Evolutionary conservation across 2,329 filamentous ascomycete species (phyloP).

Genomic region (Arthrobotrys conoides): DNA sequence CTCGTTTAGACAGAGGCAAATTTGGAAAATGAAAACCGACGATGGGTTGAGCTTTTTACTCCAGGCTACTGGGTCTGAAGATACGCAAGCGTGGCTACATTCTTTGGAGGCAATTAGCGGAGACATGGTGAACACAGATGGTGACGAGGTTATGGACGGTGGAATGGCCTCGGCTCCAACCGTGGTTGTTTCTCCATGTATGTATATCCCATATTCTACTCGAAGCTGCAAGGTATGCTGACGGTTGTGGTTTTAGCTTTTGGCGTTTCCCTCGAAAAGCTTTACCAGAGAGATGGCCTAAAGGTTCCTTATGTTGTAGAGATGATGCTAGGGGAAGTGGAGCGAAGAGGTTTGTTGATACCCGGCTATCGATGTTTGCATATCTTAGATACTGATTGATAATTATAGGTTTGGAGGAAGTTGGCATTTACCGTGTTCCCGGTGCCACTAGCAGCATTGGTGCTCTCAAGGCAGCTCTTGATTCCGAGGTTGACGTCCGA

Average conservation of each 20-base stretch:
- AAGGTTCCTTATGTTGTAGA: conserved; percentile 64
- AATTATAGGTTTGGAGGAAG: conserved; percentile 62
- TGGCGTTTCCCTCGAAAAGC: conserved; percentile 63
- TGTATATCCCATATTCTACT: conserved; percentile 12
- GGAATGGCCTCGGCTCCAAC: conserved; percentile 50
- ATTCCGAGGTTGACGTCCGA: conserved; percentile 64
- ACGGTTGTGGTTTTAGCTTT: conserved; percentile 58
- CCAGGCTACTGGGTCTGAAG: conserved; percentile 63
- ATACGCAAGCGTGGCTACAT: conserved; percentile 64
- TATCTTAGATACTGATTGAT: conserved; percentile 23
- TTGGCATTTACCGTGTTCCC: conserved; percentile 64
- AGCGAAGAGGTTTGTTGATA: conserved; percentile 62
- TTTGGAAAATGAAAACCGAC: conserved; percentile 64
- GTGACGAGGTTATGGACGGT: conserved; percentile 63
- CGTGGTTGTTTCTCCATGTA: conserved; percentile 57
- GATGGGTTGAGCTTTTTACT: conserved; percentile 63
- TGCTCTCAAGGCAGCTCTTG: conserved; percentile 64
- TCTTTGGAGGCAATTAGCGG: conserved; percentile 63
- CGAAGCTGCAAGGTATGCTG: background rate
- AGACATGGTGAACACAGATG: conserved; percentile 62
- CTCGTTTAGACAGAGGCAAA: conserved; percentile 63
- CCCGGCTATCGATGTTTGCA: background rate
- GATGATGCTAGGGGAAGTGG: conserved; percentile 64
- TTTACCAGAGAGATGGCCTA: conserved; percentile 64
- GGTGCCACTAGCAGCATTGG: conserved; percentile 64